Evolutionary conservation across 768 basidiomycete genomes (phyloP).

Genomic region (Tricholoma terreum): DNA sequence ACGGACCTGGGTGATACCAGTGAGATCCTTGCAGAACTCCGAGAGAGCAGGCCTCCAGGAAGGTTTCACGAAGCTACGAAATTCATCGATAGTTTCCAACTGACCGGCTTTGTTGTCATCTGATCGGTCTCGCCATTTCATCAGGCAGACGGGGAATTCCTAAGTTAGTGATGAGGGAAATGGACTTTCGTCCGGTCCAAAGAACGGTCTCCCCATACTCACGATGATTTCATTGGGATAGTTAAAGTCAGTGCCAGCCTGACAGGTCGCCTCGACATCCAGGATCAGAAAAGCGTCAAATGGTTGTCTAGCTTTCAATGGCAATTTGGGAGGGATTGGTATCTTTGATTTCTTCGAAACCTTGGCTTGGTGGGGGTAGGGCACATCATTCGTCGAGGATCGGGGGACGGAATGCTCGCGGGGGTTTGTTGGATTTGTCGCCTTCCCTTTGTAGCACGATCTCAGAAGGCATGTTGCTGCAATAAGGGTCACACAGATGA

Average conservation of each 20-base stretch:
- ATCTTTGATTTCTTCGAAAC: slow-evolving; percentile 16
- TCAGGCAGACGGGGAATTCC: slow-evolving; percentile 92
- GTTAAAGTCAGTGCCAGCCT: slow-evolving; percentile 62
- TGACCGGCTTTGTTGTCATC: slow-evolving; percentile 47
- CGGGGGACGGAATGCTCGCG: background rate
- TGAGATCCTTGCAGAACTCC: slow-evolving; percentile 81
- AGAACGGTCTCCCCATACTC: slow-evolving; percentile 25
- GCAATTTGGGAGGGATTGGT: slow-evolving; percentile 1
- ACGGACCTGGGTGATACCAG: slow-evolving; percentile 89
- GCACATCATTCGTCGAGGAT: slow-evolving; percentile 7
- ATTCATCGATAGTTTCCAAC: slow-evolving; percentile 75
- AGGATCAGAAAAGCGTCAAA: slow-evolving; percentile 84
- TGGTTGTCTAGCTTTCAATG: slow-evolving; percentile 34
- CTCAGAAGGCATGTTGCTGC: slow-evolving; percentile 28
- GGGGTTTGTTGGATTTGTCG: background rate
- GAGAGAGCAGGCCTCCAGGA: slow-evolving; percentile 83
- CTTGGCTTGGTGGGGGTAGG: slow-evolving; percentile 10
- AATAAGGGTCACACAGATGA: slow-evolving; percentile 13
- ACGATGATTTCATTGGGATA: slow-evolving; percentile 98
- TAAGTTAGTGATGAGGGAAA: slow-evolving; percentile 30
- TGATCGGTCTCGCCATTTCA: slow-evolving; percentile 74
- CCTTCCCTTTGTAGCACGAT: slow-evolving; percentile 22
- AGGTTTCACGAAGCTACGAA: slow-evolving; percentile 84
- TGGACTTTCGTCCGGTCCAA: background rate
- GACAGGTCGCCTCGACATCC: slow-evolving; percentile 88